phyloP scores from a whole-genome alignment of 768 basidiomycete genomes.

The Rhodotorula graminis region DNA sequence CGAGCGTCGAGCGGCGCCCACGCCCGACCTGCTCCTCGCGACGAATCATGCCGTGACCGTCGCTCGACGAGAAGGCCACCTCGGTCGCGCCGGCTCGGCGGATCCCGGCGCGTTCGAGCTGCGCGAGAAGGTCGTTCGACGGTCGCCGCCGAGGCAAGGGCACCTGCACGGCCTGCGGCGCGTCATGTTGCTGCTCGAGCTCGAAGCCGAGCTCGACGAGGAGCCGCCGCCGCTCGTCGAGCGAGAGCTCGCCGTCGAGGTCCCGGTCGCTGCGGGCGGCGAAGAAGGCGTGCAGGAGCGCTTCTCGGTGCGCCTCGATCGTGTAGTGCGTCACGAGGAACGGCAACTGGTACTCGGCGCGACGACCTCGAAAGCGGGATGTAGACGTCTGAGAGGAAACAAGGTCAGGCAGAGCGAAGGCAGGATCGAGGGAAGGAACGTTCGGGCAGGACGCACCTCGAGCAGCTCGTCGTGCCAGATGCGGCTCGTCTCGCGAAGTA shows the following conservation, averaged over 20 bases:
- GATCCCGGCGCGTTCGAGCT: slow-evolving; percentile 13
- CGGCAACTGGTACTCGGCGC: slow-evolving; percentile 22
- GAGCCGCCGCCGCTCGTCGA: slow-evolving; percentile 17
- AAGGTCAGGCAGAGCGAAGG: not conserved
- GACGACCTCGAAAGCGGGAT: slow-evolving; percentile 32
- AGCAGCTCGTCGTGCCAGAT: slow-evolving; percentile 44
- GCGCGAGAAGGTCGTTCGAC: not conserved
- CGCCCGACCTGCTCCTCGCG: not conserved
- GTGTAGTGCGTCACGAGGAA: slow-evolving; percentile 37
- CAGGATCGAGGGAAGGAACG: not conserved
- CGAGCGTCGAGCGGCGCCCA: not conserved
- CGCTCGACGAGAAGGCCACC: slow-evolving; percentile 40
- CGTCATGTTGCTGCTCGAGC: accelerated
- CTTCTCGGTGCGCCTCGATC: slow-evolving; percentile 39
- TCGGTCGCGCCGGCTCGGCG: not conserved
- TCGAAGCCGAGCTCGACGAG: slow-evolving; percentile 16
- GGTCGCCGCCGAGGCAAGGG: slow-evolving; percentile 7
- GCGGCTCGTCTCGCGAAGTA: slow-evolving; percentile 47
- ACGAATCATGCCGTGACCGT: slow-evolving; percentile 47
- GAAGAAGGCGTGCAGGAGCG: slow-evolving; percentile 31
- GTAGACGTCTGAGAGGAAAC: slow-evolving; percentile 47
- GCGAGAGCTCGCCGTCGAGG: slow-evolving; percentile 17
- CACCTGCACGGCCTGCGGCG: not conserved
- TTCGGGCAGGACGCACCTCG: not conserved
- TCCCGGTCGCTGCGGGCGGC: slow-evolving; percentile 6